A percentile compares a stretch with the other conserved stretches of the same genome.
phyloP scores from a whole-genome alignment of 2,329 filamentous ascomycete genomes.

The Coleophoma cylindrospora region DNA sequence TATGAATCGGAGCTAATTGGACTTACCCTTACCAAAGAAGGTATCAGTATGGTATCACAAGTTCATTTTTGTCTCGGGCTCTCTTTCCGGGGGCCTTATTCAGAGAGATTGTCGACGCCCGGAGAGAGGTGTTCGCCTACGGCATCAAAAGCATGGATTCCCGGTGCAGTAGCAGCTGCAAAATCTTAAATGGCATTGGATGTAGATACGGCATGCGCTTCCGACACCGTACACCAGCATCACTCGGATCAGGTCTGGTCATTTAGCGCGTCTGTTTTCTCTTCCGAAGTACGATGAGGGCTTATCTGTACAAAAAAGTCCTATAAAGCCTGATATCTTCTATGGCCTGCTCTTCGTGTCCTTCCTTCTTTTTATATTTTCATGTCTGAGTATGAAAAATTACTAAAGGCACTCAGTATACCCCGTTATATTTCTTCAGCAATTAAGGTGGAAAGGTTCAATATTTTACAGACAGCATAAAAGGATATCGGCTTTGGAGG shows the following conservation, averaged over 20 bases:
- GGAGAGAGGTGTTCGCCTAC: neutral
- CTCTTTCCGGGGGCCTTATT: neutral
- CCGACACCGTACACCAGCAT: neutral
- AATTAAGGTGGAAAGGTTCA: too few relatives aligned
- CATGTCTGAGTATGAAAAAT: neutral
- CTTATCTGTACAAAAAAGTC: too few relatives aligned
- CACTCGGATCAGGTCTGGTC: neutral
- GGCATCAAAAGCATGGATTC: neutral
- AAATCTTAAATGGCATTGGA: neutral
- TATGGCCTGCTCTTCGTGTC: neutral
- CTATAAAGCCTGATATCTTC: too few relatives aligned
- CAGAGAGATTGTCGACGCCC: neutral
- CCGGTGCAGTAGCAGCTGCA: neutral
- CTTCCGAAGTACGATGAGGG: neutral
- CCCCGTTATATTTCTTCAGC: too few relatives aligned
- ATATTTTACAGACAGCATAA: neutral
- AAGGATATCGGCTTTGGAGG: too few relatives aligned
- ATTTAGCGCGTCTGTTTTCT: neutral
- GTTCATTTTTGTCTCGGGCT: neutral
- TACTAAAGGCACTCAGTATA: too few relatives aligned
- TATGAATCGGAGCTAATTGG: neutral
- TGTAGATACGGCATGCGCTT: neutral
- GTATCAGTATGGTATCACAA: neutral
- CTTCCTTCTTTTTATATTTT: neutral
- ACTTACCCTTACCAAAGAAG: neutral